Conservation (phyloP, 441 rosid species). For the Erodium texanum region DNA sequence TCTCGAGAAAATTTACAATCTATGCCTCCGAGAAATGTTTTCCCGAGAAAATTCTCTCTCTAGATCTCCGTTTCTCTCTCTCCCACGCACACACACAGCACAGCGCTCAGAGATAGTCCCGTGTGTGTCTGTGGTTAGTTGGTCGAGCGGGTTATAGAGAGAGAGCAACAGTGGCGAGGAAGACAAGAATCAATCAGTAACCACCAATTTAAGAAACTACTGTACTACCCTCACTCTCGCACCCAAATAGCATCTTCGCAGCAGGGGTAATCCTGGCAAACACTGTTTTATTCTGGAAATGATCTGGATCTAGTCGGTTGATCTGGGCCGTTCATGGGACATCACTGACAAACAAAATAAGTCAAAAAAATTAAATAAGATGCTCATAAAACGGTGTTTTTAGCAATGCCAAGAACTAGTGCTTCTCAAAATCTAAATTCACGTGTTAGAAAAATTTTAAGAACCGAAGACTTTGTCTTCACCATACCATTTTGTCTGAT, state of each 20-base stretch:
- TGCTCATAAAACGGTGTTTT: no score
- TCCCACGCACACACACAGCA: background rate
- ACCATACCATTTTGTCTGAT: no score
- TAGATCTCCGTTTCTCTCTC: background rate
- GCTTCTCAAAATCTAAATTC: no score
- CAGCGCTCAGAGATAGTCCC: background rate
- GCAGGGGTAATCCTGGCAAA: background rate
- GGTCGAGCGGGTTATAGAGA: conserved; percentile 9
- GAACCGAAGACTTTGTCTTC: no score
- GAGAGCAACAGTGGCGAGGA: conserved; percentile 37
- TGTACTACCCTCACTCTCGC: background rate
- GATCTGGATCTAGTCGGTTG: background rate
- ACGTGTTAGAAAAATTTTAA: no score
- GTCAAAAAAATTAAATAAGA: no score
- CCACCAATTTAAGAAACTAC: background rate
- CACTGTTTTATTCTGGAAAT: background rate
- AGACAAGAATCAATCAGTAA: conserved; percentile 35
- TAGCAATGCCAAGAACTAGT: no score
- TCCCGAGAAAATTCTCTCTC: background rate
- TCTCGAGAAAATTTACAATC: background rate
- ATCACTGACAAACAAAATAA: background rate
- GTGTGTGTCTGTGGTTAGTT: background rate
- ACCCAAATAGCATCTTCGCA: background rate
- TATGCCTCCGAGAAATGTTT: no score
- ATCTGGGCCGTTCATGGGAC: background rate